Conservation (phyloP, 495 filamentous ascomycete species). For the Chaetomium fimeti region DNA sequence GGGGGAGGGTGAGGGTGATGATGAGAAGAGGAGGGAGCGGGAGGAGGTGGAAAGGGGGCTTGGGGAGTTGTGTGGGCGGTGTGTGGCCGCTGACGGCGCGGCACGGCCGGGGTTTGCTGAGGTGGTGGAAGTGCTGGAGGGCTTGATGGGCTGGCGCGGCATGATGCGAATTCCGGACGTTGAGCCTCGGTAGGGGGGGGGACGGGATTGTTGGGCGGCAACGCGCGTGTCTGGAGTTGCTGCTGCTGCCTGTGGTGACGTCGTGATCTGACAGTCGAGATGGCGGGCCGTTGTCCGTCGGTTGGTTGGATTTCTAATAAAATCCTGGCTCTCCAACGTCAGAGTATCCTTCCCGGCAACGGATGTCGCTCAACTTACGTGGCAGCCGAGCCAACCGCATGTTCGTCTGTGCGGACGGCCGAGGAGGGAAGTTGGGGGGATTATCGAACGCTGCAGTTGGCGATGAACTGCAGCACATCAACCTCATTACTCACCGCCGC, state of each 20-base stretch:
- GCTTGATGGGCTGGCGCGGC: constrained; percentile 35
- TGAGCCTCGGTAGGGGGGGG: not conserved
- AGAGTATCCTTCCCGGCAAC: too few relatives aligned
- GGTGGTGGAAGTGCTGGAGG: constrained; percentile 31
- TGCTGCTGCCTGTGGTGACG: too few relatives aligned
- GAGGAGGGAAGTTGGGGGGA: not conserved
- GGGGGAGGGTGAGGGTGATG: not conserved
- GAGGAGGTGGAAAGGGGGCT: constrained; percentile 22
- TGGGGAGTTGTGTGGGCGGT: constrained; percentile 23
- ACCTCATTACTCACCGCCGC: not conserved
- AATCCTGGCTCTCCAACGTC: not conserved
- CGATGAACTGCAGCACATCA: not conserved
- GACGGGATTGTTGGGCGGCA: not conserved
- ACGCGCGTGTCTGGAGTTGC: too few relatives aligned
- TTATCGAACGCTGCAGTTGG: constrained; percentile 1
- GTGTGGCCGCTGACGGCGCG: constrained; percentile 17
- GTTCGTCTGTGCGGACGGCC: not conserved
- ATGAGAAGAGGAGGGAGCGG: constrained; percentile 10
- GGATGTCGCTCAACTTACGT: not conserved
- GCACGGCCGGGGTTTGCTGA: constrained; percentile 32
- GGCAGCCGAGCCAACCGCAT: constrained; percentile 6
- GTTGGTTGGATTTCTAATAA: not conserved
- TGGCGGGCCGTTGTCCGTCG: not conserved
- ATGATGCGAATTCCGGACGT: constrained; percentile 35
- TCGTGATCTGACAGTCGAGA: too few relatives aligned